Conservation (phyloP, 495 filamentous ascomycete genomes). For the Aspergillus cavernicola region DNA sequence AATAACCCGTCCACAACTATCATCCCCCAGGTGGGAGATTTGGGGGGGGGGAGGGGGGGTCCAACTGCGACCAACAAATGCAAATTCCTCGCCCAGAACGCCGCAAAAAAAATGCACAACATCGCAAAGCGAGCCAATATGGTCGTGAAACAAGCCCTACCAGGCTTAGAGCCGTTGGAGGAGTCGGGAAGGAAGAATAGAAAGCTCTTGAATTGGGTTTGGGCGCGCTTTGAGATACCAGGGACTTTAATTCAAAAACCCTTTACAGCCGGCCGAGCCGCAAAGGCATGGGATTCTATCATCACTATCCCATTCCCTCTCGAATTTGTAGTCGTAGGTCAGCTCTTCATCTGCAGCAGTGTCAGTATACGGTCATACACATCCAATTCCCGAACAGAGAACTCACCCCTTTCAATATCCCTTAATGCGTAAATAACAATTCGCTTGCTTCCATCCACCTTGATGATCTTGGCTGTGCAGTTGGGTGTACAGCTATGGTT, state of each 20-base stretch:
- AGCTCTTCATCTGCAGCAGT: constrained; percentile 80
- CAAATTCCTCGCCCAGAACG: background rate
- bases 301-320: constrained; percentile 88
- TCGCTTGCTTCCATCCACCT: constrained; percentile 96
- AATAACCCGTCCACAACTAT: constrained; percentile 8
- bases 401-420: constrained; percentile 91
- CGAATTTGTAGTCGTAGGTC: constrained; percentile 99
- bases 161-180: background rate
- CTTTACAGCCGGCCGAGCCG: constrained; percentile 92
- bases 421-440: constrained; percentile 98
- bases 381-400: background rate
- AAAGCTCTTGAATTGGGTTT: background rate
- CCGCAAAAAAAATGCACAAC: constrained; percentile 6
- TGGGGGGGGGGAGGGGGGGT: background rate
- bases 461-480: constrained; percentile 99
- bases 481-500: constrained; percentile 98
- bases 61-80: constrained; percentile 1
- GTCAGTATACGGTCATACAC: constrained; percentile 24
- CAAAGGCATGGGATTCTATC: constrained; percentile 97
- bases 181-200: background rate
- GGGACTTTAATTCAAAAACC: constrained; percentile 82
- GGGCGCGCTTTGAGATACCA: background rate
- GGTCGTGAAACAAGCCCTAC: background rate
- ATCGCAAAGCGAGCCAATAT: background rate
- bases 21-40: background rate